A percentile compares a stretch with the other conserved stretches of the same genome.
phyloP scores from a whole-genome alignment of 2,329 filamentous ascomycete species.

The Coniochaeta ligniaria region DNA sequence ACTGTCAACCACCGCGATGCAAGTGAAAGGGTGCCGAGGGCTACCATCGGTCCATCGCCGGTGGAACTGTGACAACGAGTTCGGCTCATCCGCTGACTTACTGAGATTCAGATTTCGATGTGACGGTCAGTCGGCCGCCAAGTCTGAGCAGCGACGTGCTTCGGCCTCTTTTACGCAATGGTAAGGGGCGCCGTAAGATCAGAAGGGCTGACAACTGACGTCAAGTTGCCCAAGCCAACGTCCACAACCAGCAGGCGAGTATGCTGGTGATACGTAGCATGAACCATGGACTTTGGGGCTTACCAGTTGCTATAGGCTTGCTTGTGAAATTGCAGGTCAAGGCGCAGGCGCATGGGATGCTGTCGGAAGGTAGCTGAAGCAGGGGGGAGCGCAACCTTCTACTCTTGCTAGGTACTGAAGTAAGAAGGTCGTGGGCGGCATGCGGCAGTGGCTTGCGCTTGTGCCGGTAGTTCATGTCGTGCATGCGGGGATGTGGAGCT shows the following conservation, averaged over 20 bases:
- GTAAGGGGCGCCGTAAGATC: not conserved
- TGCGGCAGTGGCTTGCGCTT: slow-evolving; percentile 1
- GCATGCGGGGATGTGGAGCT: not conserved
- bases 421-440: not conserved
- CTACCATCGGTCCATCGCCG: not conserved
- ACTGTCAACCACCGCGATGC: not conserved
- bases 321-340: not conserved
- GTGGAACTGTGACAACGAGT: not conserved
- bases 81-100: not conserved
- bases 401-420: no score
- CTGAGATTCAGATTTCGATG: not conserved
- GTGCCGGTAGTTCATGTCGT: slow-evolving; percentile 1
- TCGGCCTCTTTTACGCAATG: not conserved
- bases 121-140: not conserved
- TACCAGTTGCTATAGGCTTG: not conserved
- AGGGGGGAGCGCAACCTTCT: not conserved
- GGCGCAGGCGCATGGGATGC: not conserved
- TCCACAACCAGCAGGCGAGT: not conserved
- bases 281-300: not conserved
- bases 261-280: not conserved
- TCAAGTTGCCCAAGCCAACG: not conserved
- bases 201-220: not conserved
- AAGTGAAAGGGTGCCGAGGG: not conserved
- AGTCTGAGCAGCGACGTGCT: not conserved
- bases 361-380: not conserved